These are phyloP conservation scores for Colletotrichum tanaceti DNA, from an alignment of 2,329 filamentous ascomycete species.

Conservation along the genomic window DNA sequence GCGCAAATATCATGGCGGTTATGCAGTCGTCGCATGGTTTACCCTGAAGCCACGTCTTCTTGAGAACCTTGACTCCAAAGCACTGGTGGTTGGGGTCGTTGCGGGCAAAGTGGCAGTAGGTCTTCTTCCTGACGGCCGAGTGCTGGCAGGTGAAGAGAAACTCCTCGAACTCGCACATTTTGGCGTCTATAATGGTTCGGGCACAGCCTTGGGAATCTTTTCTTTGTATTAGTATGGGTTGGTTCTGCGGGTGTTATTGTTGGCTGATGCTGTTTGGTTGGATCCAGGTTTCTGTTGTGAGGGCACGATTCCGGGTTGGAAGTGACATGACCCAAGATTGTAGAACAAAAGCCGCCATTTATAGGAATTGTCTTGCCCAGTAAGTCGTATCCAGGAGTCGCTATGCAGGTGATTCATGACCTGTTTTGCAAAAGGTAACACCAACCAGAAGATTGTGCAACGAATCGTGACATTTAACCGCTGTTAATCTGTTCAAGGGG, in stretches of 20 bases:
- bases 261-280: too few relatives aligned
- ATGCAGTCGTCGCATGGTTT: conserved; percentile 64
- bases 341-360: too few relatives aligned
- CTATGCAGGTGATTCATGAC: too few relatives aligned
- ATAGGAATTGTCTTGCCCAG: too few relatives aligned
- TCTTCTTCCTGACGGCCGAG: conserved; percentile 67
- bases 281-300: too few relatives aligned
- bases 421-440: too few relatives aligned
- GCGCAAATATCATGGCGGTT: background rate
- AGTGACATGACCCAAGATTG: too few relatives aligned
- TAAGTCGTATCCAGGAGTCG: too few relatives aligned
- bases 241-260: accelerated
- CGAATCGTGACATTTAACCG: too few relatives aligned
- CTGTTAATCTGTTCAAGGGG: background rate
- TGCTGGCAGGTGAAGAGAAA: conserved; percentile 76
- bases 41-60: conserved; percentile 67
- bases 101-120: conserved; percentile 79
- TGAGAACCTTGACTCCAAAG: conserved; percentile 73
- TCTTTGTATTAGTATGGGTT: too few relatives aligned
- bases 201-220: background rate
- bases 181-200: conserved; percentile 31
- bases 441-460: too few relatives aligned
- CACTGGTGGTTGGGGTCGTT: conserved; percentile 78
- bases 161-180: conserved; percentile 78
- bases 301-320: too few relatives aligned